Base-by-base conservation (phyloP, 2,329 filamentous ascomycete species). In the Colletotrichum ledebouriae region DNA sequence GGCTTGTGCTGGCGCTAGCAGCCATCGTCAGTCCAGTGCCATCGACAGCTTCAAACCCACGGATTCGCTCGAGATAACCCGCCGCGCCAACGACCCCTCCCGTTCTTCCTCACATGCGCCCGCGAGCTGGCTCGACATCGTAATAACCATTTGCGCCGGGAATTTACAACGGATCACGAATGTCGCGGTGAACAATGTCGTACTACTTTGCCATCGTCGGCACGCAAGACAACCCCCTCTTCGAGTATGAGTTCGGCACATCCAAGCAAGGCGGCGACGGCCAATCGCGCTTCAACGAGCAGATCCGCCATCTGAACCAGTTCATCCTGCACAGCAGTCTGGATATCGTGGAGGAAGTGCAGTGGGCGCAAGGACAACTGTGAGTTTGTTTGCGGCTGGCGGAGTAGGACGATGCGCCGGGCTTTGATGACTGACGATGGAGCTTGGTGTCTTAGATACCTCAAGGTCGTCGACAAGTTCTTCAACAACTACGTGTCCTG, bases 181-280 rank as follows among this genome's bases (percentile, higher is more conserved):
- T 49, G 60, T 58, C 33, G 60, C 53, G 49, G 57, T 59, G 62
- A 72, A 85, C 73, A 72, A 98, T 98, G 96, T 98, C 94, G 69
- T 99, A 98, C 86, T 98, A 98, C 85, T 98, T 99, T 82, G 93
- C 93, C 77, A 97, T 99, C 74, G 89, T 99, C 79, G 96, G 94
- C 77, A 97, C 94, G 22, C 93, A 94, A 75, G 96, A 99, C 84
- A 97, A 95, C 77, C 95, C 96, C 39, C 88, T 99, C 73, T 99
- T 98, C 83, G 95, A 97, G 82, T 89, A 97, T 81, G 94, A 97
- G 78, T 99, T 99, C 79, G 96, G 96, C 75, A 98, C 95, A 44
- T 97, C 94, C 46, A 98, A 98, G 81, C 92, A 94, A 75, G 94
- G 95, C 82, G 95, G 95, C 78, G 96, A 98, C 84, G 96, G 96